A percentile compares a stretch with the other conserved stretches of the same genome.
These are phyloP conservation scores for Nematocida minor DNA, from an alignment of 371 early-diverging fungal species.

Conservation along the genomic window DNA sequence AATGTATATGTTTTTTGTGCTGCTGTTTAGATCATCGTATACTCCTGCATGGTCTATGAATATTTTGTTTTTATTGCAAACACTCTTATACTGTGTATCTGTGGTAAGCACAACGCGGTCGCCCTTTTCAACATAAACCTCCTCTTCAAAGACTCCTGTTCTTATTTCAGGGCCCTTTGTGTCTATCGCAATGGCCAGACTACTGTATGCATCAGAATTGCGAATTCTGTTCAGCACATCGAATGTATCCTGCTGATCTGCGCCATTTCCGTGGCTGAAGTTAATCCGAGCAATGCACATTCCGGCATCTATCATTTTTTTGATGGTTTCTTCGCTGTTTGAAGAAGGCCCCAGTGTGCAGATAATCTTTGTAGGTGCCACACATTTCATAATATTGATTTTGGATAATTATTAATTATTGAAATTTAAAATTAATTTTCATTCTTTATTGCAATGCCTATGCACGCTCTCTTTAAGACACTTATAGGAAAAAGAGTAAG, in stretches of 20 bases:
- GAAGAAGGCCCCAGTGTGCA: conserved; percentile 60
- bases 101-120: conserved; percentile 62
- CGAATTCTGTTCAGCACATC: conserved; percentile 52
- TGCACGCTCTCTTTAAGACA: conserved; percentile 34
- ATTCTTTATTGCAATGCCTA: conserved; percentile 8
- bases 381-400: not conserved
- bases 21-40: conserved; percentile 75
- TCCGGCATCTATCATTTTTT: conserved; percentile 69
- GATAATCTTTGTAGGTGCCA: conserved; percentile 58
- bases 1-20: conserved; percentile 76
- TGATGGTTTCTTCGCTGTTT: conserved; percentile 56
- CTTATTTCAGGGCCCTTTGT: conserved; percentile 68
- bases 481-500: conserved; percentile 14
- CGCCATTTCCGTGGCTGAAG: conserved; percentile 67
- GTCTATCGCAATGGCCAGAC: conserved; percentile 68
- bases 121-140: conserved; percentile 50
- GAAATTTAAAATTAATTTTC: conserved; percentile 2
- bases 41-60: conserved; percentile 67
- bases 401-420: not conserved
- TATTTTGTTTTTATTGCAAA: not conserved
- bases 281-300: conserved; percentile 84
- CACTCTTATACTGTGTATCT: conserved; percentile 65
- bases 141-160: conserved; percentile 26
- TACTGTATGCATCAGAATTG: conserved; percentile 70
- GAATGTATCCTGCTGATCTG: conserved; percentile 62